Conservation (phyloP, 371 early-diverging fungal genomes). For the Mucor ambiguus region DNA sequence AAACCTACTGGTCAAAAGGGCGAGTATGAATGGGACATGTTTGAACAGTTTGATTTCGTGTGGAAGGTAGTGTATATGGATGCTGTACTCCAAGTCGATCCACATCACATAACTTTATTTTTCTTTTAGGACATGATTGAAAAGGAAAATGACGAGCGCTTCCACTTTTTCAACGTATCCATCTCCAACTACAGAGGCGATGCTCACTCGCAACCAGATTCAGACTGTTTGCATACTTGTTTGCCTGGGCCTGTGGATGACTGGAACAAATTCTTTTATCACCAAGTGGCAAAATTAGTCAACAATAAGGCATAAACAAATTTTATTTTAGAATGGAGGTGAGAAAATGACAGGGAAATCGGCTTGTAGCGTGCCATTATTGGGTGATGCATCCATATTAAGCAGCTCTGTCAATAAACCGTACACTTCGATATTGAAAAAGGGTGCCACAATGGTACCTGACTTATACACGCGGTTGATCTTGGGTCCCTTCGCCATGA, state of each 20-base stretch:
- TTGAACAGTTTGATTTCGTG: conserved; percentile 33
- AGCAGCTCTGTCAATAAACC: conserved; percentile 67
- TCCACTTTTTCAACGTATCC: conserved; percentile 39
- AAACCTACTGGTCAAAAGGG: conserved; percentile 28
- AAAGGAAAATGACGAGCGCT: conserved; percentile 28
- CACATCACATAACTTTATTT: not conserved
- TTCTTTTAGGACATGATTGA: conserved; percentile 26
- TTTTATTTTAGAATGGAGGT: conserved; percentile 25
- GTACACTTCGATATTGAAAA: conserved; percentile 79
- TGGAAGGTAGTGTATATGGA: conserved; percentile 29
- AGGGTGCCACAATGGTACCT: conserved; percentile 52
- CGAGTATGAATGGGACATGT: conserved; percentile 50
- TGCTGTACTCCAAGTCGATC: not conserved
- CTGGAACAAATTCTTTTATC: conserved; percentile 44
- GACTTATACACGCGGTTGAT: conserved; percentile 37
- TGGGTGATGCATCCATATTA: conserved; percentile 63
- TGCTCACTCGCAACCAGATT: conserved; percentile 40
- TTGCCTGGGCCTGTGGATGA: conserved; percentile 36
- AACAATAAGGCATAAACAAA: not conserved
- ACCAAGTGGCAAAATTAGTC: conserved; percentile 32
- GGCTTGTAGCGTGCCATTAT: conserved; percentile 65
- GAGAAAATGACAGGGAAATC: conserved; percentile 24
- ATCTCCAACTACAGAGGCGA: conserved; percentile 39
- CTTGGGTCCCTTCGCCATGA: conserved; percentile 82
- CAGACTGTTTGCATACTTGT: conserved; percentile 36